Conservation (phyloP, 371 early-diverging fungal genomes). For the Lichtheimia ornata region DNA sequence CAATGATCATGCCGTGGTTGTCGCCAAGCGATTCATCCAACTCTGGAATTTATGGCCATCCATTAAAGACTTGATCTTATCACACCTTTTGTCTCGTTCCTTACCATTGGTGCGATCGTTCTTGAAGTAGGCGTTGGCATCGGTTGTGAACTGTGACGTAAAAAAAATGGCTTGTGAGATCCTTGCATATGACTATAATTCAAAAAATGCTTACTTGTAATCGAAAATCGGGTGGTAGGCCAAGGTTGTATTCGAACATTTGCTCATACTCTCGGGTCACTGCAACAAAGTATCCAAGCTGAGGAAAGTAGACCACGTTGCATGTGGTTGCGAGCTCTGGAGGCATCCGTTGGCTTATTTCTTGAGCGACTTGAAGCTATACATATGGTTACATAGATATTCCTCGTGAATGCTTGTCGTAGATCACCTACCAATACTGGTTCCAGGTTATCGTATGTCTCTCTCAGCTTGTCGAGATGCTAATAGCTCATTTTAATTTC, state of each 20-base stretch:
- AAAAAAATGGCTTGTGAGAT: neutral
- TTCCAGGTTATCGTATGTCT: constrained; percentile 60
- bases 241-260: constrained; percentile 22
- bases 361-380: constrained; percentile 63
- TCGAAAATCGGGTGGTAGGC: constrained; percentile 15
- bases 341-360: constrained; percentile 56
- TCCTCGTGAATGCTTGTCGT: no score
- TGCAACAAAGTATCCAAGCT: constrained; percentile 78
- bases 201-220: constrained; percentile 19
- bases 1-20: constrained; percentile 74
- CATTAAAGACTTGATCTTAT: neutral
- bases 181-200: neutral
- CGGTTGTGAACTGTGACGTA: constrained; percentile 67
- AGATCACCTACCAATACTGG: constrained; percentile 42
- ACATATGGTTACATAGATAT: neutral
- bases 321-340: constrained; percentile 45
- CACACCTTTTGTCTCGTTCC: neutral
- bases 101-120: constrained; percentile 65
- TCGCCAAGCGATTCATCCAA: constrained; percentile 77
- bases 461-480: constrained; percentile 63
- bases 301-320: constrained; percentile 84
- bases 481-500: constrained; percentile 6
- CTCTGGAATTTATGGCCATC: constrained; percentile 37
- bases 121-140: constrained; percentile 72
- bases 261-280: constrained; percentile 48